Conservation (phyloP, 1,284 basidiomycete species). For the Heterobasidion parviporum region DNA sequence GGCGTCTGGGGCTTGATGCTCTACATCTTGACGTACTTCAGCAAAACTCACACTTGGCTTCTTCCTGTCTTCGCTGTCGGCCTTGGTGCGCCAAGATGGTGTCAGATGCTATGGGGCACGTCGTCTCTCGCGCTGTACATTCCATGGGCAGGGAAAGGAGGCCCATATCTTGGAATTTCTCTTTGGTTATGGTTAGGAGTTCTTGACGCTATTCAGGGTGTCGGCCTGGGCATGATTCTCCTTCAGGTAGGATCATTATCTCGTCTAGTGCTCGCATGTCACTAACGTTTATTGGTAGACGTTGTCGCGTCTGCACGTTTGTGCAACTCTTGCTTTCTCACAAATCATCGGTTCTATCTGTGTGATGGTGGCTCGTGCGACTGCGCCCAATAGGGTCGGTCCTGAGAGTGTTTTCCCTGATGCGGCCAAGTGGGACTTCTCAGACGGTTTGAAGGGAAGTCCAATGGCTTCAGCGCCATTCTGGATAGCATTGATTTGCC, state of each 20-base stretch:
- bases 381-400: constrained; percentile 77
- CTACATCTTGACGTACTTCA: constrained; percentile 72
- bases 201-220: constrained; percentile 86
- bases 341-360: constrained; percentile 78
- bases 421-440: constrained; percentile 80
- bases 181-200: constrained; percentile 94
- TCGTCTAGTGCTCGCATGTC: background rate
- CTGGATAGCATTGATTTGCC: constrained; percentile 79
- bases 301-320: constrained; percentile 85
- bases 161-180: constrained; percentile 81
- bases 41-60: constrained; percentile 90
- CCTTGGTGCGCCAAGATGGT: constrained; percentile 87
- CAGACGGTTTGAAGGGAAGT: constrained; percentile 60
- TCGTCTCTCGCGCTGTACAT: constrained; percentile 84
- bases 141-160: constrained; percentile 79
- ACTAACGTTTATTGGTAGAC: constrained; percentile 36
- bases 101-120: constrained; percentile 88
- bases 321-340: constrained; percentile 82
- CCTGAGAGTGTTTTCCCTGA: constrained; percentile 90
- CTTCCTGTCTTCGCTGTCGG: constrained; percentile 91
- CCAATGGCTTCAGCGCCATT: constrained; percentile 77
- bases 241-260: constrained; percentile 47
- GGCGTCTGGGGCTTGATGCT: constrained; percentile 76
- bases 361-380: constrained; percentile 81
- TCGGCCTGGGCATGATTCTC: constrained; percentile 89